Percentiles rank a stretch among this genome's conserved stretches.
Conservation (phyloP, 2,329 filamentous ascomycete species). For the Chaetomium sp. region DNA sequence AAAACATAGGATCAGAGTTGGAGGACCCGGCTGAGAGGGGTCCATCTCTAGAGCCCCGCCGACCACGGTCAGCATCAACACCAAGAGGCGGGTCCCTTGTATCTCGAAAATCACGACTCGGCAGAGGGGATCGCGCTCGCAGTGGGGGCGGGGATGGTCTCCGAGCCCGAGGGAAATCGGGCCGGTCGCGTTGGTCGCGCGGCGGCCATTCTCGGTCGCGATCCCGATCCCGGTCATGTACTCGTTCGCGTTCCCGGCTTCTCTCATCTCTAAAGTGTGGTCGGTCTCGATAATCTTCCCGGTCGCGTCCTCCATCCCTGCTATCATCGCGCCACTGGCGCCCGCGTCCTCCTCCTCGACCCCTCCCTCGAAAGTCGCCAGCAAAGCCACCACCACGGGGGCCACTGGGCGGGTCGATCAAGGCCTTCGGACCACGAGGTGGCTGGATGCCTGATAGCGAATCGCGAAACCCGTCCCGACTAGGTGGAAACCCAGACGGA, state of each 20-base stretch:
- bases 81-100: conserved; percentile 49
- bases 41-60: conserved; percentile 65
- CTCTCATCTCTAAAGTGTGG: conserved; percentile 51
- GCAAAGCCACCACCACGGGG: conserved; percentile 61
- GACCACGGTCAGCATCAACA: conserved; percentile 59
- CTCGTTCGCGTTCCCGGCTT: conserved; percentile 51
- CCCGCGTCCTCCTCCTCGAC: conserved; percentile 53
- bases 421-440: conserved; percentile 73
- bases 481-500: conserved; percentile 53
- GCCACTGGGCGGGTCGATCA: conserved; percentile 62
- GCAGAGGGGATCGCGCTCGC: conserved; percentile 54
- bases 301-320: conserved; percentile 55
- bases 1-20: conserved; percentile 60
- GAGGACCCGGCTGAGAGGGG: conserved; percentile 66
- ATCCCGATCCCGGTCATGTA: conserved; percentile 33
- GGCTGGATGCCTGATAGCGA: conserved; percentile 57
- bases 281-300: conserved; percentile 50
- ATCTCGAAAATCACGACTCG: conserved; percentile 58
- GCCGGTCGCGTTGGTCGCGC: conserved; percentile 37
- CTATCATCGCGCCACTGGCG: conserved; percentile 57
- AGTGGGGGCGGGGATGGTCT: conserved; percentile 35
- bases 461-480: conserved; percentile 53
- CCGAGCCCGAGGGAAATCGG: conserved; percentile 46
- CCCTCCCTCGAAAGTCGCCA: conserved; percentile 49
- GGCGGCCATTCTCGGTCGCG: conserved; percentile 12